phyloP scores from a whole-genome alignment of 345 rosid species.

The Gossypium arboreum region DNA sequence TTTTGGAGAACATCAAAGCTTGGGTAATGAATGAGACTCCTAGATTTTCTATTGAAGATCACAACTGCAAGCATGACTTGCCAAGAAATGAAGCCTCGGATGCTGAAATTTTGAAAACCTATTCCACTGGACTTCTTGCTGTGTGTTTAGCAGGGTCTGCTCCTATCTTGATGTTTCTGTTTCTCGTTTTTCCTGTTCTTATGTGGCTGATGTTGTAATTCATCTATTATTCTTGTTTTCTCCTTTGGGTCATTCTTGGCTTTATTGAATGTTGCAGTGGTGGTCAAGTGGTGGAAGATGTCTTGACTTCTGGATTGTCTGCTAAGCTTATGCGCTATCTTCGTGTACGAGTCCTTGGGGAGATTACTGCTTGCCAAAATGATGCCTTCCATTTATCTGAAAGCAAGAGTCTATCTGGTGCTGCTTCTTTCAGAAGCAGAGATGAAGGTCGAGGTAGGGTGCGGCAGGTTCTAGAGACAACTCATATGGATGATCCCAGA shows the following conservation, averaged over 20 bases:
- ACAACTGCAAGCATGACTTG: constrained; percentile 35
- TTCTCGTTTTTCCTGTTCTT: constrained; percentile 14
- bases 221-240: background rate
- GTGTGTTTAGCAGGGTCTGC: constrained; percentile 72
- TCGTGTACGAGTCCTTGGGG: constrained; percentile 83
- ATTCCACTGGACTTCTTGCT: constrained; percentile 91
- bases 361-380: constrained; percentile 55
- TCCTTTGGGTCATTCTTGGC: constrained; percentile 2
- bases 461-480: constrained; percentile 58
- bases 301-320: constrained; percentile 83
- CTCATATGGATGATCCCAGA: constrained; percentile 41
- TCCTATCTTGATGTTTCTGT: constrained; percentile 2
- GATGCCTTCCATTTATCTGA: constrained; percentile 56
- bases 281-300: constrained; percentile 92
- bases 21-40: constrained; percentile 84
- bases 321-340: constrained; percentile 94
- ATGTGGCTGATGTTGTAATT: constrained; percentile 3
- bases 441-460: constrained; percentile 74
- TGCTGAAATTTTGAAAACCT: constrained; percentile 80
- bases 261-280: constrained; percentile 43
- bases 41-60: constrained; percentile 53
- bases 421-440: constrained; percentile 49
- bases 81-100: constrained; percentile 63
- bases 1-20: constrained; percentile 64
- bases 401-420: constrained; percentile 37